These are phyloP conservation scores for Entamoeba moshkovskii DNA, from an alignment of 208 protist species.

Conservation along the genomic window DNA sequence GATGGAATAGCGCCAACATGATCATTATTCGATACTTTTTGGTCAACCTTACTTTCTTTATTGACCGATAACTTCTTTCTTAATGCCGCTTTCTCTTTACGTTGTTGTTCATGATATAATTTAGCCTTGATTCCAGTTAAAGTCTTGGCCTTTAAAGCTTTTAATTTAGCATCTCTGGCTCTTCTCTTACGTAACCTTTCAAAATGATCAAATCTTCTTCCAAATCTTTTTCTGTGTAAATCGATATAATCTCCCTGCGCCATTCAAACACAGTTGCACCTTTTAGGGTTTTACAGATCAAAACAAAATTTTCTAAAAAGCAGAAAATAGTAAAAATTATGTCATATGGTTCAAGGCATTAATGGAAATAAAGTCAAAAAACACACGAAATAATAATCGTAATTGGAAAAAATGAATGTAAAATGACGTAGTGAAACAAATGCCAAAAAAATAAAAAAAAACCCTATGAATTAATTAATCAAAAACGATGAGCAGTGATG, in stretches of 20 bases:
- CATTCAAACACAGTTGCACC: constrained; percentile 41
- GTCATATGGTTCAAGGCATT: too few species aligned
- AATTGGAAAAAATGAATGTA: not conserved
- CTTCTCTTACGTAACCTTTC: constrained; percentile 88
- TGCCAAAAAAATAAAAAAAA: not conserved
- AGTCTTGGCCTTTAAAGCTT: constrained; percentile 71
- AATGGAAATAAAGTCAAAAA: too few species aligned
- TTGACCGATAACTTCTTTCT: constrained; percentile 92
- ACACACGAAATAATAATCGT: too few species aligned
- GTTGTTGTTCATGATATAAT: constrained; percentile 84
- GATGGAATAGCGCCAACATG: constrained; percentile 81
- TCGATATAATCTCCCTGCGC: constrained; percentile 98
- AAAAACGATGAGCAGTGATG: not conserved
- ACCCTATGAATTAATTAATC: not conserved
- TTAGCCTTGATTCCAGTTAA: constrained; percentile 92
- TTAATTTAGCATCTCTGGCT: constrained; percentile 74
- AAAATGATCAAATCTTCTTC: constrained; percentile 81
- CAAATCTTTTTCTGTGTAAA: constrained; percentile 84
- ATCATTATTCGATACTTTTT: constrained; percentile 60
- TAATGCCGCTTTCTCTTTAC: constrained; percentile 94
- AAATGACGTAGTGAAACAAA: not conserved
- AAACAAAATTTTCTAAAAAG: too few species aligned
- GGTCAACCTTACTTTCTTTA: constrained; percentile 73
- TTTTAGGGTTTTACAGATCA: too few species aligned
- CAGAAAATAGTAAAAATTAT: too few species aligned